phyloP scores from a whole-genome alignment of 208 protist species.

The Borovskyia barvae region DNA sequence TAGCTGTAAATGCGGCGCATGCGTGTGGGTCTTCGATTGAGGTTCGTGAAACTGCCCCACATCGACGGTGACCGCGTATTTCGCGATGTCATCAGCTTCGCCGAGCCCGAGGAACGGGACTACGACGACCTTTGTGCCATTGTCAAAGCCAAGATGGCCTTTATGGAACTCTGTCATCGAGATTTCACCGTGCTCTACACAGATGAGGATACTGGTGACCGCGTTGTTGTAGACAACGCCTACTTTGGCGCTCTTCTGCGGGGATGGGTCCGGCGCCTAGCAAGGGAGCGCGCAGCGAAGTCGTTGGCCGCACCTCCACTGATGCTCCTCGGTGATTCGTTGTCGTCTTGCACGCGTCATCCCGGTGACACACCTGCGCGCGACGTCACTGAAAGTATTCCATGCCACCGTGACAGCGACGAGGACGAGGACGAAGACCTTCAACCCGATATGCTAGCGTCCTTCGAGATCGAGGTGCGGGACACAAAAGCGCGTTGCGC shows the following conservation, averaged over 20 bases:
- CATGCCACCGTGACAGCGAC: slow-evolving; percentile 4
- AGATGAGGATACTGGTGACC: slow-evolving; percentile 52
- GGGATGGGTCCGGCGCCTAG: slow-evolving; percentile 26
- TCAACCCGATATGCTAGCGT: slow-evolving; percentile 19
- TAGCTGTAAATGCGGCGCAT: slow-evolving; percentile 18
- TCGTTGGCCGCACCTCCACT: background rate
- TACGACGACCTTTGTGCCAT: slow-evolving; percentile 63
- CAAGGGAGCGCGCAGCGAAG: slow-evolving; percentile 1
- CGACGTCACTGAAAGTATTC: background rate
- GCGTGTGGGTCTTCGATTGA: slow-evolving; percentile 34
- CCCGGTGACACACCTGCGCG: background rate
- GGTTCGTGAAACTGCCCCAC: slow-evolving; percentile 65
- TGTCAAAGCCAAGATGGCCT: slow-evolving; percentile 69
- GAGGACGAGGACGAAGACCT: slow-evolving; percentile 21
- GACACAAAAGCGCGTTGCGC: slow-evolving; percentile 3
- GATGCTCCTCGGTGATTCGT: slow-evolving; percentile 16
- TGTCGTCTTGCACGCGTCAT: background rate
- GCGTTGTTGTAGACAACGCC: slow-evolving; percentile 79
- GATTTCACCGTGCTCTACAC: slow-evolving; percentile 68
- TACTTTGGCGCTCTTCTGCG: slow-evolving; percentile 53
- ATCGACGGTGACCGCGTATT: slow-evolving; percentile 67
- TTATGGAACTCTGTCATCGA: slow-evolving; percentile 59
- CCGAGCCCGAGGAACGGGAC: slow-evolving; percentile 47
- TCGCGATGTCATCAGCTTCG: slow-evolving; percentile 43
- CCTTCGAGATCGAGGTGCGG: slow-evolving; percentile 54